These are phyloP conservation scores for Puccinia horiana DNA, from an alignment of 1,284 basidiomycete genomes.

Conservation along the genomic window DNA sequence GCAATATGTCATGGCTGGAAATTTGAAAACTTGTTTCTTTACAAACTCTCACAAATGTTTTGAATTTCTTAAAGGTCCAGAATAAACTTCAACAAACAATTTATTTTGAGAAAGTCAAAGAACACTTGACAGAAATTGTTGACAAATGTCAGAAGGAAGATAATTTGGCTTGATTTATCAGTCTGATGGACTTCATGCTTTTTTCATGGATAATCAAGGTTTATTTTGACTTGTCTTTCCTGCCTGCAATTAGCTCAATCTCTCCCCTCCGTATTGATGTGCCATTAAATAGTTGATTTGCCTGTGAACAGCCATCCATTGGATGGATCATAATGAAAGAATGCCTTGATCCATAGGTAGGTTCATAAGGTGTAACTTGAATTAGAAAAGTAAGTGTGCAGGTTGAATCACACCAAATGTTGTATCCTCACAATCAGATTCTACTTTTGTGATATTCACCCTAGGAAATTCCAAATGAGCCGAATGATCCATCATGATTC, in stretches of 20 bases:
- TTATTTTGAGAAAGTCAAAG: slow-evolving; percentile 82
- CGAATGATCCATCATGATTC: neutral
- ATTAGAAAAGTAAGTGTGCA: neutral
- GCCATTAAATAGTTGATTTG: neutral
- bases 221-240: no score
- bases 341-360: neutral
- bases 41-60: slow-evolving; percentile 89
- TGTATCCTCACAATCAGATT: slow-evolving; percentile 20
- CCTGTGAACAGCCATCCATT: neutral
- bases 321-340: slow-evolving; percentile 4
- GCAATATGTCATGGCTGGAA: slow-evolving; percentile 80
- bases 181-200: no score
- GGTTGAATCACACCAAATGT: neutral
- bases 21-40: slow-evolving; percentile 86
- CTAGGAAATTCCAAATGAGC: neutral
- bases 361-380: neutral
- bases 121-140: slow-evolving; percentile 87
- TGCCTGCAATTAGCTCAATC: no score
- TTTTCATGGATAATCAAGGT: no score
- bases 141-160: slow-evolving; percentile 75
- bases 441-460: neutral
- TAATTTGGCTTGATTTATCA: no score
- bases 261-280: no score
- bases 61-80: slow-evolving; percentile 94
- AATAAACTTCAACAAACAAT: slow-evolving; percentile 84